Evolutionary conservation across 73 alveolate species (phyloP).

Genomic region (Durusdinium trenchii): DNA sequence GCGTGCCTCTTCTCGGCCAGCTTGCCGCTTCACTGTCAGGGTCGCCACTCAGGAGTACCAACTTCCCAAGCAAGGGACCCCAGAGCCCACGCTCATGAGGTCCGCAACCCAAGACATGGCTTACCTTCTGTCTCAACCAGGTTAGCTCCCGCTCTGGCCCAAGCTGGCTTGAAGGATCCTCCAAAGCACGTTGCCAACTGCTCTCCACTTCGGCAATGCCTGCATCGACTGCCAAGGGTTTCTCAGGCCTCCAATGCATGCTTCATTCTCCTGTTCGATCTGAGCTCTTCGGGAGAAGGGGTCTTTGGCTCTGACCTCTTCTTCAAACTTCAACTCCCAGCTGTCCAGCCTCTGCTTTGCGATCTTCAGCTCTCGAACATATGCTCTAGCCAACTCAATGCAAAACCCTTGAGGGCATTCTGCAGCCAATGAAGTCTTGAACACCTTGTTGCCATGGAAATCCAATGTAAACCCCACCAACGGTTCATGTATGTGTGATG

Average conservation of each 20-base stretch:
- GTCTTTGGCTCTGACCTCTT: not conserved
- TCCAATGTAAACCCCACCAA: not conserved
- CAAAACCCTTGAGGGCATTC: not conserved
- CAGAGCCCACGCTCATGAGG: not conserved
- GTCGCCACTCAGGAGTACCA: not conserved
- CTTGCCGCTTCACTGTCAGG: not conserved
- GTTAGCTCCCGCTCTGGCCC: no score
- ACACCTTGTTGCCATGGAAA: not conserved
- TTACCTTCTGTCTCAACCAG: no score
- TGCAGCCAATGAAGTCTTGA: not conserved
- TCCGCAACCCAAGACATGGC: no score
- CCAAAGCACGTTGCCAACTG: no score
- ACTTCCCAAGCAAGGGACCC: not conserved
- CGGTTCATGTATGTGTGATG: not conserved
- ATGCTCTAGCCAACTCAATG: not conserved
- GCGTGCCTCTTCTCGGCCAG: constrained; percentile 27
- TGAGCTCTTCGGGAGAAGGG: not conserved
- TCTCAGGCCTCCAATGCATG: constrained; percentile 20
- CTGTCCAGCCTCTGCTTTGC: not conserved
- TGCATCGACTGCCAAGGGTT: not conserved
- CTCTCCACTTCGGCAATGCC: not conserved
- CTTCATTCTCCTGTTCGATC: constrained; percentile 1
- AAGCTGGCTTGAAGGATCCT: no score
- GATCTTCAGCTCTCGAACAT: no score
- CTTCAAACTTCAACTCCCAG: no score